A percentile compares a stretch with the other conserved stretches of the same genome.
phyloP scores from a whole-genome alignment of 257 asterid species.

The Paulownia fortunei region DNA sequence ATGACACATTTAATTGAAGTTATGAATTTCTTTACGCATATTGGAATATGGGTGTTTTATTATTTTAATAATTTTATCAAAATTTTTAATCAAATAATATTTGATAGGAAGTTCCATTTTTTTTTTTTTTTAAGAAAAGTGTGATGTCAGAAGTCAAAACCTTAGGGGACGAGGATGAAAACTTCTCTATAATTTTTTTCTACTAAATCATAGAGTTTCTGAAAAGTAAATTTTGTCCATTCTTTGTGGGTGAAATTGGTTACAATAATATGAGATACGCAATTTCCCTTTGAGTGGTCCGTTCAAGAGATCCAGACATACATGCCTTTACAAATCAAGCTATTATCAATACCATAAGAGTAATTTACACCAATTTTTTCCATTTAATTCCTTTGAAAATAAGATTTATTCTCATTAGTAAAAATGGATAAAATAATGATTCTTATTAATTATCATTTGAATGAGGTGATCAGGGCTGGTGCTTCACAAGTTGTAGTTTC shows the following conservation, averaged over 20 bases:
- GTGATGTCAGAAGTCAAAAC: not conserved
- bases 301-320: constrained; percentile 4
- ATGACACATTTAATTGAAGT: too few relatives aligned
- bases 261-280: constrained; percentile 30
- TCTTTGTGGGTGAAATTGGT: constrained; percentile 42
- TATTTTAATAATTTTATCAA: too few relatives aligned
- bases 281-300: not conserved
- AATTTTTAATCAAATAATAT: too few relatives aligned
- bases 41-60: too few relatives aligned
- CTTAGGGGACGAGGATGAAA: not conserved
- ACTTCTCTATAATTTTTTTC: not conserved
- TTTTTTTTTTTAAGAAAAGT: too few relatives aligned
- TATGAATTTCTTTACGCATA: too few relatives aligned
- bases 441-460: not conserved
- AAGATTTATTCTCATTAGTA: not conserved
- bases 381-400: not conserved
- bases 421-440: not conserved
- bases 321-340: constrained; percentile 23
- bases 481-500: constrained; percentile 28
- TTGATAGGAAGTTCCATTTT: too few relatives aligned
- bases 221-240: too few relatives aligned
- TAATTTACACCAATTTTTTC: not conserved
- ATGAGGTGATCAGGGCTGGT: constrained; percentile 29
- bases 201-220: not conserved
- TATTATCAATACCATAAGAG: constrained; percentile 33